Evolutionary conservation across 495 filamentous ascomycete genomes (phyloP), one percentile per base, ranked within the genome.

Genomic region (Xylaria flabelliformis): DNA sequence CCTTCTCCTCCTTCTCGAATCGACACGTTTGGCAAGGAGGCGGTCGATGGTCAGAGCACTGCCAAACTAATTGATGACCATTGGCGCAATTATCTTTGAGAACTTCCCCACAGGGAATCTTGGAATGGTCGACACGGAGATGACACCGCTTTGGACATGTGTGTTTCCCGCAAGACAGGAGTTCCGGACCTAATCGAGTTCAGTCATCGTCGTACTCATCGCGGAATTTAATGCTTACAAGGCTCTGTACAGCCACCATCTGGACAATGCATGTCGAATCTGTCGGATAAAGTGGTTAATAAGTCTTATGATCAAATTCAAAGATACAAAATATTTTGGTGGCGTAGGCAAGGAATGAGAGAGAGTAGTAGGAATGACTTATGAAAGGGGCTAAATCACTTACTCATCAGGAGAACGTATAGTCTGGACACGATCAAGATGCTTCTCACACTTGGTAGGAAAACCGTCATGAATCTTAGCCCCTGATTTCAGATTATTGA

Each of bases 241-340:
- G 86, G 87, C 41, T 88, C 83, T 2, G 78, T 77, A 74, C 92
- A 94, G n/a, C 92, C 92, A 2, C 93, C 92, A 78, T 94, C 92
- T 0, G 93, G 92, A 66, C 87, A 89, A 24, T 87, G 76, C 6
- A 73, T 80, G 10, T 89, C 86, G 72, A 94, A 94, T 32, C 64
- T 66, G 8, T 51, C 8, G 24, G 64, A 13, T 36, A 15, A 51
- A 3, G 44, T 19, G 53, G n/a, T 53, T 15, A 66, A 3, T 39
- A 53, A 65, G 36, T 42, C 29, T 46, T 4, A 3, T 50, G 29
- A 32, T 29, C 2, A 7, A 34, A 34, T 58, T 58, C 4, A 19
- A 56, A 26, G 24, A n/a, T 24, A 24, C n/a, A 10, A 3, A 21
- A 12, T 51, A 8, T 51, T 51, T n/a, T 8, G 1, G 19, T 19